phyloP scores from a whole-genome alignment of 176 grass and related monocot genomes.

The Themeda triandra region DNA sequence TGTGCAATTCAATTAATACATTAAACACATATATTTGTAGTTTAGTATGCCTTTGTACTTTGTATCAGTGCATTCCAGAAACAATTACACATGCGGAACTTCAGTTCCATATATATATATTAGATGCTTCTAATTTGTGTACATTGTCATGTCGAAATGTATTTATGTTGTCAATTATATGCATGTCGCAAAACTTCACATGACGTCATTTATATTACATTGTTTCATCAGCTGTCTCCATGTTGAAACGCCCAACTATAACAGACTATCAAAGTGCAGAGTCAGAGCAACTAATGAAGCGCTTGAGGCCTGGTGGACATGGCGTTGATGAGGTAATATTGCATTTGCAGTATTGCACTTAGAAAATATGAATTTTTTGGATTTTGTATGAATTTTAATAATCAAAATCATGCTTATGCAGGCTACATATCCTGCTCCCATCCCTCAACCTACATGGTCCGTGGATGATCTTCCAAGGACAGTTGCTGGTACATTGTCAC shows the following conservation, averaged over 20 bases:
- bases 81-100: not conserved
- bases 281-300: slow-evolving; percentile 94
- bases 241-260: slow-evolving; percentile 79
- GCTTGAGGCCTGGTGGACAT: slow-evolving; percentile 65
- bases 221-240: slow-evolving; percentile 52
- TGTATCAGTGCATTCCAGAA: not conserved
- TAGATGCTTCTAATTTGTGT: slow-evolving; percentile 3
- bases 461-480: slow-evolving; percentile 87
- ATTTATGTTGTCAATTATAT: not conserved
- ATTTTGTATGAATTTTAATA: slow-evolving; percentile 31
- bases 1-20: not conserved
- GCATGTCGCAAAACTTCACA: slow-evolving; percentile 11
- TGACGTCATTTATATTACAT: slow-evolving; percentile 22
- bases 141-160: slow-evolving; percentile 12
- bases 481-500: slow-evolving; percentile 65
- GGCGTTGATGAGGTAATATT: slow-evolving; percentile 79
- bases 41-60: slow-evolving; percentile 22
- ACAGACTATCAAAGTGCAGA: slow-evolving; percentile 92
- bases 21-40: not conserved
- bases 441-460: slow-evolving; percentile 69
- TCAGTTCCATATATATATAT: not conserved
- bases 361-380: slow-evolving; percentile 10
- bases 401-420: slow-evolving; percentile 35
- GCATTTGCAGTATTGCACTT: not conserved
- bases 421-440: slow-evolving; percentile 76